Percentiles rank a stretch among this genome's conserved stretches.
These are phyloP conservation scores for Calycina marina DNA, from an alignment of 2,329 filamentous ascomycete species.

Conservation along the genomic window DNA sequence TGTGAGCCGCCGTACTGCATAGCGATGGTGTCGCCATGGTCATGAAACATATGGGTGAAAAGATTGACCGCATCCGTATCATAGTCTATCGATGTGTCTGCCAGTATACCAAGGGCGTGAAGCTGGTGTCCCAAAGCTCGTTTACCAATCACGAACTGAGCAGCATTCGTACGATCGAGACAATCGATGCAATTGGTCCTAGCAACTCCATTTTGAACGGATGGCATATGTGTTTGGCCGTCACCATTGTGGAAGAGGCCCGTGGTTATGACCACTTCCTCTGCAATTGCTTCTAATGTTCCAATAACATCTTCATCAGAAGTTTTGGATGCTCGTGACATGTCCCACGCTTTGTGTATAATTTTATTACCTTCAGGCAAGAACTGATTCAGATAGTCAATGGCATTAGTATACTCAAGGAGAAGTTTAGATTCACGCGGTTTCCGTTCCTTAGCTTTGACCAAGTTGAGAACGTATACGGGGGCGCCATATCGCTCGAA, in stretches of 20 bases:
- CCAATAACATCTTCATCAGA: conserved; percentile 89
- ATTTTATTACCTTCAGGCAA: conserved; percentile 74
- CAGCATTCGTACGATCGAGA: conserved; percentile 89
- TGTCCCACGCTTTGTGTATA: conserved; percentile 91
- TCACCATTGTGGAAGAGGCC: conserved; percentile 94
- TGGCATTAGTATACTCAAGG: conserved; percentile 71
- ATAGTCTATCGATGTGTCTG: conserved; percentile 67
- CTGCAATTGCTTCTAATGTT: conserved; percentile 77
- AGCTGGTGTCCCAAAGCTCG: conserved; percentile 83
- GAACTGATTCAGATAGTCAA: conserved; percentile 90
- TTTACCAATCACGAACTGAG: conserved; percentile 96
- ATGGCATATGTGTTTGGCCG: conserved; percentile 45
- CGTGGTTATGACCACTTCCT: conserved; percentile 70
- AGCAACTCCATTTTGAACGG: conserved; percentile 80
- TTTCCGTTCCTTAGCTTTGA: conserved; percentile 76
- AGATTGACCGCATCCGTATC: conserved; percentile 93
- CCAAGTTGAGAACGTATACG: conserved; percentile 80
- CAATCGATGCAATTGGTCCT: conserved; percentile 98
- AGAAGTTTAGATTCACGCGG: conserved; percentile 86
- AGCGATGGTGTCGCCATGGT: conserved; percentile 94
- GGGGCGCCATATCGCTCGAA: conserved; percentile 89
- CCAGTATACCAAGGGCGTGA: conserved; percentile 77
- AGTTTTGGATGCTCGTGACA: conserved; percentile 88
- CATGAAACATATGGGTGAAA: conserved; percentile 97
- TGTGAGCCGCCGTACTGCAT: conserved; percentile 96